phyloP scores from a whole-genome alignment of 176 grass and related monocot species.

The Areca catechu region DNA sequence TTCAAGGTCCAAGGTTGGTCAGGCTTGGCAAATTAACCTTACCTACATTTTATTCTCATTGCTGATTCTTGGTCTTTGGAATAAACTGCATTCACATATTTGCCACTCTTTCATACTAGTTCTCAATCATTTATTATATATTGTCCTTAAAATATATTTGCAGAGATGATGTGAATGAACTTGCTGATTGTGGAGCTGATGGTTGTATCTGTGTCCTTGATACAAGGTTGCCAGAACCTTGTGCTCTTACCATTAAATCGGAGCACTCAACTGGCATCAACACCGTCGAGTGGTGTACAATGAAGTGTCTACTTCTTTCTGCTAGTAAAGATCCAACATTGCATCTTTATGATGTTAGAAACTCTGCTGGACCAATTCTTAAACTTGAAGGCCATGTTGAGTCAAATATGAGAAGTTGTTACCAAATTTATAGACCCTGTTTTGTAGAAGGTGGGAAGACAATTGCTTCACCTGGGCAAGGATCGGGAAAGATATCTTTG shows the following conservation, averaged over 20 bases:
- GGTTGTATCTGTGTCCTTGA: not conserved
- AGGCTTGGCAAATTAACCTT: too few relatives aligned
- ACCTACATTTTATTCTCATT: too few relatives aligned
- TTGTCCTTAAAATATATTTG: not conserved
- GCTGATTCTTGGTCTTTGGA: too few relatives aligned
- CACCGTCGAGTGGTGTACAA: conserved; percentile 1
- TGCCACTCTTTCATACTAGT: too few relatives aligned
- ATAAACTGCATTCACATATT: too few relatives aligned
- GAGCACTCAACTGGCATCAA: not conserved
- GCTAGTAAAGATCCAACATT: not conserved
- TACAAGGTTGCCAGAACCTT: not conserved
- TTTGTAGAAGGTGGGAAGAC: conserved; percentile 9
- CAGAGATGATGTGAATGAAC: not conserved
- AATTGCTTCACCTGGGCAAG: conserved; percentile 9
- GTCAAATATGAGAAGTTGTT: not conserved
- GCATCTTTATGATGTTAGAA: conserved; percentile 8
- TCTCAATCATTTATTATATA: too few relatives aligned
- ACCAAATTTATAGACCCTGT: conserved; percentile 5
- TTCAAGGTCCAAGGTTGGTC: too few relatives aligned
- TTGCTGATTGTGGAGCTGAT: conserved; percentile 9
- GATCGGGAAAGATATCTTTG: conserved; percentile 1
- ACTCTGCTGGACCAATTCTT: not conserved
- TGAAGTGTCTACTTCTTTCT: not conserved
- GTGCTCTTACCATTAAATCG: conserved; percentile 1
- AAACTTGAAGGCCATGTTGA: conserved; percentile 6